A percentile compares a stretch with the other conserved stretches of the same genome.
phyloP scores from a whole-genome alignment of 352 stramenopile species.

The Pythium folliculosum region DNA sequence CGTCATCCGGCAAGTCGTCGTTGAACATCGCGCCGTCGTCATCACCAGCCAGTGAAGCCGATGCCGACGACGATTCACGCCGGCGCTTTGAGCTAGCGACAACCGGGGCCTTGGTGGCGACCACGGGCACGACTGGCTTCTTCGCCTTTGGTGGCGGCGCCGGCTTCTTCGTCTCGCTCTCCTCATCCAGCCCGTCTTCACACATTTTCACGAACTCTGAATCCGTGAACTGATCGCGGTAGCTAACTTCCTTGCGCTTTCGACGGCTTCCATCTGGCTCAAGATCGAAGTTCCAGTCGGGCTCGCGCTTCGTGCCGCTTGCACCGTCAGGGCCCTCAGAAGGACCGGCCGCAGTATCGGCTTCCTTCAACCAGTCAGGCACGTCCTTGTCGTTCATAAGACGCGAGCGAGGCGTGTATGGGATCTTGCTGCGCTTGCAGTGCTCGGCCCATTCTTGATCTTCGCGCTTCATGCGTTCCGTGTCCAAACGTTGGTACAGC shows the following conservation, averaged over 20 bases:
- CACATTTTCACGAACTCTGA: slow-evolving; percentile 89
- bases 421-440: slow-evolving; percentile 59
- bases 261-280: slow-evolving; percentile 48
- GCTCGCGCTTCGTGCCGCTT: slow-evolving; percentile 41
- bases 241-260: slow-evolving; percentile 86
- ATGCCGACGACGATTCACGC: slow-evolving; percentile 16
- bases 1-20: slow-evolving; percentile 40
- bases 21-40: slow-evolving; percentile 36
- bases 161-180: slow-evolving; percentile 26
- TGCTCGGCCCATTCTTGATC: slow-evolving; percentile 66
- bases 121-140: slow-evolving; percentile 6
- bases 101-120: slow-evolving; percentile 17
- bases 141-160: slow-evolving; percentile 35
- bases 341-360: slow-evolving; percentile 33
- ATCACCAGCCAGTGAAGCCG: slow-evolving; percentile 12
- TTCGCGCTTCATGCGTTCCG: slow-evolving; percentile 62
- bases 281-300: slow-evolving; percentile 66
- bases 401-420: slow-evolving; percentile 47
- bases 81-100: slow-evolving; percentile 25
- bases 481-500: slow-evolving; percentile 77
- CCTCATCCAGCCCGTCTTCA: slow-evolving; percentile 75
- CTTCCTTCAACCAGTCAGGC: slow-evolving; percentile 73
- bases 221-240: slow-evolving; percentile 84
- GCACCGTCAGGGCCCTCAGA: neutral
- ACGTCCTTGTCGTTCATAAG: slow-evolving; percentile 76